These are phyloP conservation scores for Euphorbia tirucalli DNA, from an alignment of 345 rosid species.

Conservation along the genomic window DNA sequence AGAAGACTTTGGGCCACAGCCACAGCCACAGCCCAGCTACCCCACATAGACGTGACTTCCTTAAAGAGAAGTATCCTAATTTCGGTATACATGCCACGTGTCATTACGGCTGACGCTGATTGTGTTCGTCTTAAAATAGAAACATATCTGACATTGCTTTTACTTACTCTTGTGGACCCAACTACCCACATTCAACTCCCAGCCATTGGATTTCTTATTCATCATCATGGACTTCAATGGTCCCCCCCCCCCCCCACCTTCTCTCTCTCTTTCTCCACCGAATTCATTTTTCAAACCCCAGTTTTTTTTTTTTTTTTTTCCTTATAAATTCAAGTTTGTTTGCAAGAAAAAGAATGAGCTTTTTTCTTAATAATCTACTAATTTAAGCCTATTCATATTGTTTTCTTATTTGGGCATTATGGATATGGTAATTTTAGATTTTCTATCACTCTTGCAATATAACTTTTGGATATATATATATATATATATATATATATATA, in stretches of 20 bases:
- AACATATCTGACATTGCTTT: slow-evolving; percentile 28
- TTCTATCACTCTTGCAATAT: too few relatives aligned
- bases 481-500: too few relatives aligned
- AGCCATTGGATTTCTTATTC: background rate
- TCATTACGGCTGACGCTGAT: slow-evolving; percentile 40
- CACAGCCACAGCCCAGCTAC: background rate
- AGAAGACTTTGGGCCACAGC: background rate
- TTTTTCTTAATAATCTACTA: too few relatives aligned
- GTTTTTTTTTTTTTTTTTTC: slow-evolving; percentile 9
- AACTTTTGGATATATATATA: too few relatives aligned
- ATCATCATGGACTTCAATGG: background rate
- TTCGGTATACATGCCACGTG: slow-evolving; percentile 34
- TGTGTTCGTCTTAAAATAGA: slow-evolving; percentile 37
- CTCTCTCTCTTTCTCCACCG: background rate
- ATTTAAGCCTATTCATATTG: too few relatives aligned
- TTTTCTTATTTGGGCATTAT: too few relatives aligned
- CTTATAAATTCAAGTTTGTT: background rate
- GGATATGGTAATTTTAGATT: too few relatives aligned
- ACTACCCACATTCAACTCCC: slow-evolving; percentile 1
- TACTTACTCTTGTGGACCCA: slow-evolving; percentile 3
- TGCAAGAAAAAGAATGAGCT: too few relatives aligned
- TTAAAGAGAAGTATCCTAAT: slow-evolving; percentile 28
- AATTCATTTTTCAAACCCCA: background rate
- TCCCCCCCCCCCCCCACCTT: slow-evolving; percentile 8
- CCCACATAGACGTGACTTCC: slow-evolving; percentile 47